Evolutionary conservation across 2,329 filamentous ascomycete species (phyloP).

Genomic region (Phaeosphaeriaceae sp.): DNA sequence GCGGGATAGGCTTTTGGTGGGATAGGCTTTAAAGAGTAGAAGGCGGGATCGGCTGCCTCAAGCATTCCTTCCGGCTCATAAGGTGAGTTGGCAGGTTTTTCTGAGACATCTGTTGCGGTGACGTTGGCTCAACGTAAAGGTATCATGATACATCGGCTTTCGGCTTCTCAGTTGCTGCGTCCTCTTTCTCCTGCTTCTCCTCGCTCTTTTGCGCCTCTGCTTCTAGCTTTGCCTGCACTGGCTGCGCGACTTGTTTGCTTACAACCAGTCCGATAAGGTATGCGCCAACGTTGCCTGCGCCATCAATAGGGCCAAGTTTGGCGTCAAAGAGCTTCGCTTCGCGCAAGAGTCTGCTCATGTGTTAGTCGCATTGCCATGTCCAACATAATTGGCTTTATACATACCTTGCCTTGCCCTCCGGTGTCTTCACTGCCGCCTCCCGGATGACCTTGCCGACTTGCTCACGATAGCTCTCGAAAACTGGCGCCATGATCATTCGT

Average conservation of each 20-base stretch:
- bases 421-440: conserved; percentile 69
- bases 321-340: conserved; percentile 77
- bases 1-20: no score
- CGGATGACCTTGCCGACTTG: conserved; percentile 77
- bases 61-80: no score
- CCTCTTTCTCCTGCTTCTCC: conserved; percentile 4
- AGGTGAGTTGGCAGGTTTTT: no score
- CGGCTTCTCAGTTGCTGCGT: conserved; percentile 3
- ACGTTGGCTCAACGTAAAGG: not conserved
- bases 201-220: conserved; percentile 5
- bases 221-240: conserved; percentile 9
- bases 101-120: no score
- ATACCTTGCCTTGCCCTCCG: conserved; percentile 74
- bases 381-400: no score
- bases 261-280: conserved; percentile 71
- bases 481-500: conserved; percentile 82
- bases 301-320: conserved; percentile 78
- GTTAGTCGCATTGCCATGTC: conserved; percentile 11
- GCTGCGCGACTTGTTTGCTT: conserved; percentile 56
- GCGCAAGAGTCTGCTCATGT: conserved; percentile 68
- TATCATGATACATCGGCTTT: conserved; percentile 5
- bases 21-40: no score
- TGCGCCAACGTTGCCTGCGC: conserved; percentile 76
- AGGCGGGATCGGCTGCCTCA: no score
- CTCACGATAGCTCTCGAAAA: conserved; percentile 81